Percentiles rank a stretch among this genome's conserved stretches.
phyloP scores from a whole-genome alignment of 805 yeast genomes.

The Kuraishia floccosa region DNA sequence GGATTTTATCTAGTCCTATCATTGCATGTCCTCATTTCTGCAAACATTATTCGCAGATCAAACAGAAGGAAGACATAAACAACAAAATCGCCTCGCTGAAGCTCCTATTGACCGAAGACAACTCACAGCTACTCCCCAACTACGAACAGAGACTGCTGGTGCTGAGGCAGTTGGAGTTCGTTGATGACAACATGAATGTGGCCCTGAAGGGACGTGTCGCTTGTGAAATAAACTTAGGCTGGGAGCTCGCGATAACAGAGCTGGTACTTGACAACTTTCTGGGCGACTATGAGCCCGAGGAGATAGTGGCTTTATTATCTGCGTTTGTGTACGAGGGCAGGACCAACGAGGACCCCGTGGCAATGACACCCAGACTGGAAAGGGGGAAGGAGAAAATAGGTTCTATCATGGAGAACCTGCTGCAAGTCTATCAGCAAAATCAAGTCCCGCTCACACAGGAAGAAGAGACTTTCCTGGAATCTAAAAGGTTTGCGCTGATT shows the following conservation, averaged over 20 bases:
- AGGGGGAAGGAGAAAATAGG: constrained; percentile 56
- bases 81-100: constrained; percentile 43
- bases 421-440: constrained; percentile 49
- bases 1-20: background rate
- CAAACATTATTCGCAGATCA: constrained; percentile 29
- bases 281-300: constrained; percentile 90
- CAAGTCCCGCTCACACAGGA: constrained; percentile 74
- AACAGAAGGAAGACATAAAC: constrained; percentile 32
- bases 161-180: constrained; percentile 64
- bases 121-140: constrained; percentile 83
- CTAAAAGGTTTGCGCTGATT: constrained; percentile 79
- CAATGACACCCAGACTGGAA: constrained; percentile 67
- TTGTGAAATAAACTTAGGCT: constrained; percentile 85
- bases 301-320: constrained; percentile 88
- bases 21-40: constrained; percentile 29
- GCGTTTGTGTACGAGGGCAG: constrained; percentile 90
- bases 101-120: constrained; percentile 70
- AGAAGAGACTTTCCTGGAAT: constrained; percentile 74
- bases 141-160: constrained; percentile 84
- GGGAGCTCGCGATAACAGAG: constrained; percentile 86
- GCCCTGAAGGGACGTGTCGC: constrained; percentile 86
- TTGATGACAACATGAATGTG: constrained; percentile 68
- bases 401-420: constrained; percentile 55
- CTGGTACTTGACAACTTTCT: constrained; percentile 82
- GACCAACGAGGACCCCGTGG: constrained; percentile 42